Percentiles rank a stretch among this genome's conserved stretches.
Evolutionary conservation across 257 asterid species (phyloP).

Genomic region (Misopates orontium): DNA sequence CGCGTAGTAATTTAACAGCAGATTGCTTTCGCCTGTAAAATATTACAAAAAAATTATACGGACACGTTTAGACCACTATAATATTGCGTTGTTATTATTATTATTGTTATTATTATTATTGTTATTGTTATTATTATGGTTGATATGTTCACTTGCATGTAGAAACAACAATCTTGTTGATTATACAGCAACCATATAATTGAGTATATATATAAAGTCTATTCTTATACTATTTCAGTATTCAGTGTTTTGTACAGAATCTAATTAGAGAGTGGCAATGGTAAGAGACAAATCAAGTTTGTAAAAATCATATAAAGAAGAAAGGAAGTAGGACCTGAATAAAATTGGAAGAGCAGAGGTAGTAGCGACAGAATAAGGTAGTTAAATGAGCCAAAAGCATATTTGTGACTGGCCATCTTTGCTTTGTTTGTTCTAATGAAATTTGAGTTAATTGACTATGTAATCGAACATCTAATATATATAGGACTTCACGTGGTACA

Average conservation of each 20-base stretch:
- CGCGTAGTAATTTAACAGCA: slow-evolving; percentile 62
- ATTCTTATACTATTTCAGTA: no score
- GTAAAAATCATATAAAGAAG: not conserved
- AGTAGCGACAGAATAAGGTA: slow-evolving; percentile 42
- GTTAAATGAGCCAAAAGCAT: slow-evolving; percentile 19
- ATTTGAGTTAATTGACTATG: no score
- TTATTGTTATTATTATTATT: no score
- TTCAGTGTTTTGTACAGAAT: no score
- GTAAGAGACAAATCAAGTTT: not conserved
- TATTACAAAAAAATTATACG: not conserved
- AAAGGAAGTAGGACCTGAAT: slow-evolving; percentile 33
- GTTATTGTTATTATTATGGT: no score
- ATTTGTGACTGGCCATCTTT: slow-evolving; percentile 37
- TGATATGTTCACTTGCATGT: no score
- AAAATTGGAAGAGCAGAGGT: slow-evolving; percentile 45
- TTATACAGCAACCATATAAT: no score
- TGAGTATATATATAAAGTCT: no score
- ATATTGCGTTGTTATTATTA: not conserved
- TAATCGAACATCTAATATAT: slow-evolving; percentile 12
- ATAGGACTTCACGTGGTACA: slow-evolving; percentile 6
- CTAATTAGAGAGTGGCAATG: no score
- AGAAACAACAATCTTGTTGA: no score
- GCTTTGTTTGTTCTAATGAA: not conserved
- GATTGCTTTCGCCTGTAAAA: slow-evolving; percentile 43
- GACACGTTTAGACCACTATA: no score